Percentiles rank a stretch among this genome's conserved stretches.
phyloP scores from a whole-genome alignment of 1,284 basidiomycete species.

The Trichosporon asahii region DNA sequence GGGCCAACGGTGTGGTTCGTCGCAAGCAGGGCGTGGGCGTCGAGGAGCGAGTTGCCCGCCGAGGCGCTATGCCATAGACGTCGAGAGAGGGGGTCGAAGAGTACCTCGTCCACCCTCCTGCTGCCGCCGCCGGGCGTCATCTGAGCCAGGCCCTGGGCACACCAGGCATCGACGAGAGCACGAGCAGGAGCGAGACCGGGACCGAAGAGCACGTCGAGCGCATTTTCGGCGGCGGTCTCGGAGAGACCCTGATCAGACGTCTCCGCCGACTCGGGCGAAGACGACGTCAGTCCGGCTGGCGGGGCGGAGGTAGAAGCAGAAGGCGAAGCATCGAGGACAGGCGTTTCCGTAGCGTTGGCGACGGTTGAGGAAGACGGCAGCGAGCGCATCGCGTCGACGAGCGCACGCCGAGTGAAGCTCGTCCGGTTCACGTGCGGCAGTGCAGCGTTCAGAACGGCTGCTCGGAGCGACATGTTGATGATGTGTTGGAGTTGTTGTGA shows the following conservation, averaged over 20 bases:
- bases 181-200: slow-evolving; percentile 23
- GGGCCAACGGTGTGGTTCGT: slow-evolving; percentile 22
- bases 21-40: slow-evolving; percentile 36
- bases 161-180: slow-evolving; percentile 39
- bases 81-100: slow-evolving; percentile 13
- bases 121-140: slow-evolving; percentile 22
- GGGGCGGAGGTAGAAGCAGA: not conserved
- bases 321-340: not conserved
- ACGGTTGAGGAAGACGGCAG: slow-evolving; percentile 18
- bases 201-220: slow-evolving; percentile 44
- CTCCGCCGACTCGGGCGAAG: not conserved
- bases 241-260: not conserved
- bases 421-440: slow-evolving; percentile 35
- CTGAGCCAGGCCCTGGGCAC: slow-evolving; percentile 28
- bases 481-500: not conserved
- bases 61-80: slow-evolving; percentile 22
- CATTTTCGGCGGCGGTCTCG: slow-evolving; percentile 12
- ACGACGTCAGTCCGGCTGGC: not conserved
- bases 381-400: slow-evolving; percentile 27
- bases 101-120: not conserved
- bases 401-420: slow-evolving; percentile 43
- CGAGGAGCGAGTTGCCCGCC: not conserved
- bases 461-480: slow-evolving; percentile 37
- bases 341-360: not conserved
- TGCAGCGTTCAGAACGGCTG: slow-evolving; percentile 34